Evolutionary conservation across 768 basidiomycete genomes (phyloP).

Genomic region (Cubamyces sp.): DNA sequence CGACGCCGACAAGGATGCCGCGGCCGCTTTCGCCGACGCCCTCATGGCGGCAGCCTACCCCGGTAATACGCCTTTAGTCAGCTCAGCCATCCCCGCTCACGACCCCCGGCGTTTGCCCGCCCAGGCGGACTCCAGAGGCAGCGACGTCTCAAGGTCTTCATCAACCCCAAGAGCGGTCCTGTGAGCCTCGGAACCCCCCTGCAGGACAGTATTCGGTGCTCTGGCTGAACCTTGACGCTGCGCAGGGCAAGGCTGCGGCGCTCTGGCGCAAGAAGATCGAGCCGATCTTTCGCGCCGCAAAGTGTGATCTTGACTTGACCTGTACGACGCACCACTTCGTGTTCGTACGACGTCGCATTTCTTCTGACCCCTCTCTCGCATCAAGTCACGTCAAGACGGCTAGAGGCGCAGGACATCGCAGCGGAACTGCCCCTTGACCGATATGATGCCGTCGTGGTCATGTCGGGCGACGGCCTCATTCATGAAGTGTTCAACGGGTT

Average conservation of each 20-base stretch:
- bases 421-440: conserved; percentile 53
- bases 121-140: conserved; percentile 53
- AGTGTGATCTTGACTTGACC: conserved; percentile 62
- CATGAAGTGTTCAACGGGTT: conserved; percentile 88
- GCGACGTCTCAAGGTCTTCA: conserved; percentile 64
- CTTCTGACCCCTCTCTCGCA: not conserved
- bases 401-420: conserved; percentile 70
- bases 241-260: conserved; percentile 62
- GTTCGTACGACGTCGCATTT: not conserved
- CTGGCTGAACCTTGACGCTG: conserved; percentile 4
- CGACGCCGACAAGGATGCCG: conserved; percentile 39
- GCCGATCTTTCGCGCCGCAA: conserved; percentile 72
- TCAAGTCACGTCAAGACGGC: conserved; percentile 62
- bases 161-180: conserved; percentile 82
- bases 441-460: conserved; percentile 72
- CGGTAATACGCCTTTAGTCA: conserved; percentile 43
- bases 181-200: conserved; percentile 44
- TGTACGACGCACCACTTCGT: conserved; percentile 45
- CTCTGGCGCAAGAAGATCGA: conserved; percentile 63
- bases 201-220: not conserved
- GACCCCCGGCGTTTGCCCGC: not conserved
- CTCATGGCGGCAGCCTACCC: conserved; percentile 65
- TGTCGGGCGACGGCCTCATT: conserved; percentile 85
- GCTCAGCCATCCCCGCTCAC: not conserved
- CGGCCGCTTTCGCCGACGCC: conserved; percentile 55